Evolutionary conservation across 2,329 filamentous ascomycete genomes (phyloP).

Genomic region (Pseudogymnoascus sp.): DNA sequence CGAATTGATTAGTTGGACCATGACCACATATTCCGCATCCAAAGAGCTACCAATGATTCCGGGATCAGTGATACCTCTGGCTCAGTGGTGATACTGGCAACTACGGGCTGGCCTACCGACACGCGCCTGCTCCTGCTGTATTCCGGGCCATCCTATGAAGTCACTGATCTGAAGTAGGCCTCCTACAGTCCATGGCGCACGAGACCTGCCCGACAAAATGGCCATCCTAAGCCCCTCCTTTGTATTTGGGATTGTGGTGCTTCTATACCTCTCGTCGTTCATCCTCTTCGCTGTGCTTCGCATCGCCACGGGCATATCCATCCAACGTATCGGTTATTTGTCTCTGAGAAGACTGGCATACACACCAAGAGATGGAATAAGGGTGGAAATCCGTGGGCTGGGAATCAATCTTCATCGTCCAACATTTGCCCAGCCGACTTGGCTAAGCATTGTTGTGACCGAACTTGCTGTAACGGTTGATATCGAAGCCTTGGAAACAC

Average conservation of each 20-base stretch:
- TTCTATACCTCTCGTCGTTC: slow-evolving; percentile 86
- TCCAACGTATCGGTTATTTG: slow-evolving; percentile 89
- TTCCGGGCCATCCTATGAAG: background rate
- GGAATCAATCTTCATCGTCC: slow-evolving; percentile 85
- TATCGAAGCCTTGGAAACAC: slow-evolving; percentile 53
- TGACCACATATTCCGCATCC: background rate
- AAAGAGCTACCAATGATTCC: background rate
- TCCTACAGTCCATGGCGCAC: slow-evolving; percentile 1
- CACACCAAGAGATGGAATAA: slow-evolving; percentile 78
- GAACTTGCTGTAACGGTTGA: slow-evolving; percentile 82
- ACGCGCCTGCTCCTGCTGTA: background rate
- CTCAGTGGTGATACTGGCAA: background rate
- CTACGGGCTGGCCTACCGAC: background rate
- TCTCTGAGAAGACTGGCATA: slow-evolving; percentile 87
- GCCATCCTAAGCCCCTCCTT: slow-evolving; percentile 69
- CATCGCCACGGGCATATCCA: slow-evolving; percentile 87
- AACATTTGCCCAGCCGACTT: slow-evolving; percentile 94
- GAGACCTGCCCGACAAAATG: slow-evolving; percentile 35
- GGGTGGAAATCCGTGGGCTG: slow-evolving; percentile 80
- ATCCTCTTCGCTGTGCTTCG: slow-evolving; percentile 88
- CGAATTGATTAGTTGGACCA: background rate
- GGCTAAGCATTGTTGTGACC: slow-evolving; percentile 81
- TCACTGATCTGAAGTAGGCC: background rate
- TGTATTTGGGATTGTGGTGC: slow-evolving; percentile 73
- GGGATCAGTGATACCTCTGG: background rate